These are phyloP conservation scores for Cladophialophora carrionii DNA, from an alignment of 2,329 filamentous ascomycete species.

Conservation along the genomic window DNA sequence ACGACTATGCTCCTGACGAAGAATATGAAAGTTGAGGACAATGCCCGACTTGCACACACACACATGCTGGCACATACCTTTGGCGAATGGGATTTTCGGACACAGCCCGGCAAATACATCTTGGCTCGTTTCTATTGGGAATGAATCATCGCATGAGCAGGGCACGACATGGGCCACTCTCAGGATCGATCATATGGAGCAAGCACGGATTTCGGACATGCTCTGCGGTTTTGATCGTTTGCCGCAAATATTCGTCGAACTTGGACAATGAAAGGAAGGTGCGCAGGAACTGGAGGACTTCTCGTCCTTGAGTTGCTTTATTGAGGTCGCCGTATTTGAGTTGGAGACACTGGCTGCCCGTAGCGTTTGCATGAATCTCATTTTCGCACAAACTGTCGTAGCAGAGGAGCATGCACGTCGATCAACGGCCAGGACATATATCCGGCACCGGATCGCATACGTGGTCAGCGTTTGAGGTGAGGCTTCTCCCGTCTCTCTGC, in stretches of 20 bases:
- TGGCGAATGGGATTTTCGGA: not conserved
- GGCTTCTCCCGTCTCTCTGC: not conserved
- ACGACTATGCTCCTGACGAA: constrained; percentile 19
- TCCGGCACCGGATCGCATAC: not conserved
- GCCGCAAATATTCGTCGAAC: not conserved
- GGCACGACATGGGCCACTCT: too few relatives aligned
- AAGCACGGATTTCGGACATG: not conserved
- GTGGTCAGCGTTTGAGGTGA: not conserved
- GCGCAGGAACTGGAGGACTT: not conserved
- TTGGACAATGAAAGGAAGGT: not conserved
- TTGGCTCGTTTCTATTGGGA: not conserved
- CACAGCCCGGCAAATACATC: not conserved
- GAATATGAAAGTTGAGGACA: not conserved
- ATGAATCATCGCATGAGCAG: not conserved
- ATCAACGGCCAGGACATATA: not conserved
- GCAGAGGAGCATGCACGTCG: not conserved
- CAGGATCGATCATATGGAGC: not conserved
- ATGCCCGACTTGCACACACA: not conserved
- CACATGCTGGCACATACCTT: not conserved
- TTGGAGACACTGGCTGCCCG: not conserved
- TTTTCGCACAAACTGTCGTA: not conserved
- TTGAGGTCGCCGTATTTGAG: not conserved
- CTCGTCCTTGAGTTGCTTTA: not conserved
- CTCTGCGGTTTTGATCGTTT: not conserved
- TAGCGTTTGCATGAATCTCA: not conserved